Evolutionary conservation across 148 eudicot species (phyloP), one percentile per base, ranked within the genome.

Genomic region (Rhododendron henanense): DNA sequence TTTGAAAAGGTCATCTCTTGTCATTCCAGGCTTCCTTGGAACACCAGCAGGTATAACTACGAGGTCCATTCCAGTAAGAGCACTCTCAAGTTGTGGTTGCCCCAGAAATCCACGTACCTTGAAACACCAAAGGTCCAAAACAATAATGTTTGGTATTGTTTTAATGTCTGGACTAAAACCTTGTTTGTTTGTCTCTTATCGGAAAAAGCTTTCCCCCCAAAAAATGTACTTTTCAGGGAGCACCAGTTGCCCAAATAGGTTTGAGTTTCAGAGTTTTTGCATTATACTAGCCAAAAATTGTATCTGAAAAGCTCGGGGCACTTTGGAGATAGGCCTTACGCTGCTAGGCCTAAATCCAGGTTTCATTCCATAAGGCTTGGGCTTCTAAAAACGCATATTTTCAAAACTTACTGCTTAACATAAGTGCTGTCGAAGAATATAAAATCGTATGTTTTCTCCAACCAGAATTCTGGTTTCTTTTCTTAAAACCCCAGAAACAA

Each of bases 11-110:
- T 97, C 99, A 84, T 97, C 99, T 76, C 99, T 91, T 10, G 99
- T 97, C 99, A 97, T 97, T 81, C 99, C 99, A 2, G 99, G 99
- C 88, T 97, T 97, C 86, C 98, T 93, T 33, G 99, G 99, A 76
- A 95, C 96, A 63, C 99, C 98, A 25, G 99, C 99, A 48, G 99
- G 99, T 45, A 97, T 94, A 82, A 97, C 89, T 65, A 97, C 93
- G 61, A 97, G 93, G 87, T 97, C 98, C 96, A 95, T 94, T 37
- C 99, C 99, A 35, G 89, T 90, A 37, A 97, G 92, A 28, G 99
- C 98, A 81, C 78, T 91, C 80, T 94, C 99, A 15, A 97, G 92
- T 87, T 95, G 96, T 31, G 87, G 93, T 87, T 93, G 94, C 78
- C 98, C 99, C 8, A 95, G 84, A 79, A 95, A 97, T 33, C 99